Evolutionary conservation across 495 filamentous ascomycete species (phyloP), one percentile per base, ranked within the genome.

Genomic region (Bathelium albidoporum): DNA sequence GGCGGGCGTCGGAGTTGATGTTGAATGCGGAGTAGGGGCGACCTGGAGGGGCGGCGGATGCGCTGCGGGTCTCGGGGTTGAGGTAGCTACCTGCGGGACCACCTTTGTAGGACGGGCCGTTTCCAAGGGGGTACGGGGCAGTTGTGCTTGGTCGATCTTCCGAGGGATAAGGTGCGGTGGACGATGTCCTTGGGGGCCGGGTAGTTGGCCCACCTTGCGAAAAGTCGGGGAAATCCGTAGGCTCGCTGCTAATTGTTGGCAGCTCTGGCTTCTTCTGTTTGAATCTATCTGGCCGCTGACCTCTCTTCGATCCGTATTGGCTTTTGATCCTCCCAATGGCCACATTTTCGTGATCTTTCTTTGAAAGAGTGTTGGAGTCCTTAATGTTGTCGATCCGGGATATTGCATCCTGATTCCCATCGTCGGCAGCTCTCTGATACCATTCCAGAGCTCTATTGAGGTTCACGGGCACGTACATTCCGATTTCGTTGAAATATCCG

Each of bases 401-500:
- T 26, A 81, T 80, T 10, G 94, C 94, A 73, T 98, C 94, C 68
- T 90, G 89, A 69, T 97, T 97, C 41, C 93, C 95, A 72, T 91
- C 90, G 45, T 89, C 86, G 20, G 91, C 87, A 22, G 94, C 91
- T 72, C 90, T 87, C 65, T 89, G 83, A 72, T 98, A 98, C 94
- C 94, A 98, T 64, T 77, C 85, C 65, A 87, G 80, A 3, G 94
- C 94, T 74, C 94, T 89, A 66, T 85, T 84, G 44, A 96, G 77
- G 71, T 97, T 87, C 31, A 87, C 85, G 1, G 81, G 81, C 22
- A 93, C 88, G 70, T 88, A 87, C 70, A 97, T 90, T 63, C 94
- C 94, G 65, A 98, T 93, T 74, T 98, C 94, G 73, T 92, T 87
- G 74, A 97, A 98, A 73, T 98, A 98, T 4, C 94, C 94, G 80